Conservation (phyloP, 2,329 filamentous ascomycete genomes). For the Verticillium tricorpus region DNA sequence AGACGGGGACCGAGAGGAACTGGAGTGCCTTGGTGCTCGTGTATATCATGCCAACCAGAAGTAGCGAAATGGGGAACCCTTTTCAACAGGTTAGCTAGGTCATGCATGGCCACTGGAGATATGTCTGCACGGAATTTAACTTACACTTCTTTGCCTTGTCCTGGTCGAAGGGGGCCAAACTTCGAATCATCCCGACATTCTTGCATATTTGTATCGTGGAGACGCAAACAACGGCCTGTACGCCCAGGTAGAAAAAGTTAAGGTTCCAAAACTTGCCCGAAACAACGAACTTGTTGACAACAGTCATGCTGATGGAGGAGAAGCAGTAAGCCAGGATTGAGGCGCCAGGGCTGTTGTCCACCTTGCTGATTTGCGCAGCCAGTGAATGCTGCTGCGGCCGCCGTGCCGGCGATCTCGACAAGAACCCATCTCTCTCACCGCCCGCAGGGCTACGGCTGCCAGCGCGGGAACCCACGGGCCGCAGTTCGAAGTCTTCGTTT, state of each 20-base stretch:
- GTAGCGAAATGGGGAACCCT: constrained; percentile 96
- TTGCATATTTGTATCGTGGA: constrained; percentile 57
- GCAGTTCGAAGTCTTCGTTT: constrained; percentile 74
- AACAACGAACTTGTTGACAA: constrained; percentile 99
- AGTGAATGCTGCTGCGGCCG: constrained; percentile 20
- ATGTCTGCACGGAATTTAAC: constrained; percentile 19
- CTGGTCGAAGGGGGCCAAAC: constrained; percentile 73
- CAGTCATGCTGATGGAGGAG: constrained; percentile 98
- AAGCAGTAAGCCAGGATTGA: constrained; percentile 89
- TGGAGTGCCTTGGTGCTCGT: constrained; percentile 93
- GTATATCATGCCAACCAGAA: constrained; percentile 99
- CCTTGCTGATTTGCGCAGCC: constrained; percentile 33
- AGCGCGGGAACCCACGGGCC: constrained; percentile 58
- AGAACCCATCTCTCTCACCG: constrained; percentile 49
- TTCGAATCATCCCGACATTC: constrained; percentile 74
- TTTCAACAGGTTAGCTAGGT: constrained; percentile 17
- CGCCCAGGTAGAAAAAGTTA: constrained; percentile 88
- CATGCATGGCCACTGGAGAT: neutral
- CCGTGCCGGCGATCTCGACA: constrained; percentile 36
- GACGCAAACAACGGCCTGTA: constrained; percentile 67
- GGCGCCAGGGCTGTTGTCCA: constrained; percentile 72
- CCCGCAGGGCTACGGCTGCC: constrained; percentile 35
- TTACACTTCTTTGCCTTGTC: constrained; percentile 91
- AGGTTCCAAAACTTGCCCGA: constrained; percentile 90
- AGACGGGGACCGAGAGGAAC: constrained; percentile 94